Evolutionary conservation across 2,329 filamentous ascomycete species (phyloP), one percentile per base, ranked within the genome.

Genomic region (Exserohilum rostratum): DNA sequence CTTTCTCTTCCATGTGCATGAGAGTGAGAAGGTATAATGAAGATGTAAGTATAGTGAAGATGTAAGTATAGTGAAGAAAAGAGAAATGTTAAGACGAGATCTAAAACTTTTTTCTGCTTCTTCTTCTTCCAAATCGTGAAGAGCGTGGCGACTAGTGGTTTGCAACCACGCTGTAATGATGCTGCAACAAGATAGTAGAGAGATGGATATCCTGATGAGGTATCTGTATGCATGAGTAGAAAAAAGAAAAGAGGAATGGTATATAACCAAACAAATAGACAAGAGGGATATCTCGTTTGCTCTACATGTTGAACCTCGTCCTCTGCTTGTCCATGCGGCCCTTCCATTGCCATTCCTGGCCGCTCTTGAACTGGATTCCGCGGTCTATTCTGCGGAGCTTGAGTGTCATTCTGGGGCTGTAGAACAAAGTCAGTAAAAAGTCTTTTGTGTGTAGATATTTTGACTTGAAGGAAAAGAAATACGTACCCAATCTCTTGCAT

Each of bases 341-440:
- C 79, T 96, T 96, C 95, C 95, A 99, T 74, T 97, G 86, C 93
- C 95, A 98, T 71, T 96, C 90, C 64, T 91, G 85, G 33, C 91
- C 91, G 75, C 85, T 87, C 42, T 76, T 88, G 80, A 75, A 86
- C 80, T 81, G 90, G 62, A 99, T 90, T 0, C 93, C 93, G 77
- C 92, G 93, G 73, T 98, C 93, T 38, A 98, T 88, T 68, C 95
- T 86, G 65, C 93, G 86, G 68, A 99, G 78, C 80, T 98, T 98
- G 61, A 98, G 77, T 2, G 90, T 93, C 79, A 95, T 83, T 67
- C 87, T 82, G 5, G 68, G 67, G 6, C 65, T 67, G 13, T 29
- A 20, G 7, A 5, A 13, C 15, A 31, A 34, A 13, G 31, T 60
- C 50, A 61, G 55, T 22, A 31, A 30, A 7, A 5, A 5, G n/a